Evolutionary conservation across 805 yeast genomes (phyloP).

Genomic region (Candida ovalis): DNA sequence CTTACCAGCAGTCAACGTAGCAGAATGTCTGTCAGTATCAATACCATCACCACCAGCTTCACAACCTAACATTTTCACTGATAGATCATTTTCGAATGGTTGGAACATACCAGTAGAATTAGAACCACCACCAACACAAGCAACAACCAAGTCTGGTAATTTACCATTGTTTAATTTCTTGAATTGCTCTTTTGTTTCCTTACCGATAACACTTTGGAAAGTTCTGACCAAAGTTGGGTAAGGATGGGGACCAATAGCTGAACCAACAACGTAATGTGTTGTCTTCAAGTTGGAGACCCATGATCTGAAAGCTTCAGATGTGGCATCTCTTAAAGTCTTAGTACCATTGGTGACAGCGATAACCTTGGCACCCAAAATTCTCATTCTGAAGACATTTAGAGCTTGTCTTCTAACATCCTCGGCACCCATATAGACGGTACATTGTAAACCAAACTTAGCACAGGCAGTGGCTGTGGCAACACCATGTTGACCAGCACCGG

Average conservation of each 20-base stretch:
- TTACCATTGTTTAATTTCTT: conserved; percentile 71
- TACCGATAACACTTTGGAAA: conserved; percentile 95
- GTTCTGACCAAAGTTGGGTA: conserved; percentile 97
- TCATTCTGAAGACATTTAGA: conserved; percentile 94
- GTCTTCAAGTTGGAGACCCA: conserved; percentile 88
- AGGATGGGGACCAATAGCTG: conserved; percentile 99
- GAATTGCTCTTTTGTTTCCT: conserved; percentile 91
- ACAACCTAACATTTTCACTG: conserved; percentile 83
- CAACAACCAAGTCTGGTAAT: conserved; percentile 91
- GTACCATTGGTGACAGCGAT: conserved; percentile 94
- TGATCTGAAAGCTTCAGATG: conserved; percentile 91
- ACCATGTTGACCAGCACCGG: conserved; percentile 94
- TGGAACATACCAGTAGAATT: conserved; percentile 95
- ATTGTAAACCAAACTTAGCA: conserved; percentile 88
- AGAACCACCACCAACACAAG: conserved; percentile 99
- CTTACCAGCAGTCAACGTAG: conserved; percentile 89
- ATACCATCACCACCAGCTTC: conserved; percentile 99
- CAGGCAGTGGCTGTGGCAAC: conserved; percentile 92
- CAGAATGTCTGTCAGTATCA: conserved; percentile 85
- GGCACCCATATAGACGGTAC: conserved; percentile 98
- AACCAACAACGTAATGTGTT: conserved; percentile 95
- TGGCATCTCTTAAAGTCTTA: conserved; percentile 93
- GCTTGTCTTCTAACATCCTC: conserved; percentile 99
- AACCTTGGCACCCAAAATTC: conserved; percentile 93
- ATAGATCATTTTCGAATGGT: conserved; percentile 79